These are phyloP conservation scores for Cryptococcus neoformans DNA, from an alignment of 1,284 basidiomycete genomes.

Conservation along the genomic window DNA sequence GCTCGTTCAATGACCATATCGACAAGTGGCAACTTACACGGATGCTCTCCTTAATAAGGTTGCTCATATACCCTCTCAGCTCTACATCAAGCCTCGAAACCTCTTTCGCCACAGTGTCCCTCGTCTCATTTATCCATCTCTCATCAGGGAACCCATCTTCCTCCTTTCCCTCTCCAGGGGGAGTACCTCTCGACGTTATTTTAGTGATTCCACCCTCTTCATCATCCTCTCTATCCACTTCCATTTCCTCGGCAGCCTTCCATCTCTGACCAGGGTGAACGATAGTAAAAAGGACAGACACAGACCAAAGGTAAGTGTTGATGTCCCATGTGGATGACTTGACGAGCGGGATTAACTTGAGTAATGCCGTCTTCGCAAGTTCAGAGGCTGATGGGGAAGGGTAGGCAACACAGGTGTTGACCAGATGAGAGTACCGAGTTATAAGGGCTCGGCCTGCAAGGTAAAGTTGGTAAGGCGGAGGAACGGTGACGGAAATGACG, in stretches of 20 bases:
- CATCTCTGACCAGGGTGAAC: constrained; percentile 2
- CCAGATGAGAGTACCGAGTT: constrained; percentile 31
- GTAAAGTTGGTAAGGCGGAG: too few species aligned
- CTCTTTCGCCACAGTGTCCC: not conserved
- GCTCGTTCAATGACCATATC: not conserved
- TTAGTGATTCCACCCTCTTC: not conserved
- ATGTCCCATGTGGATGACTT: constrained; percentile 29
- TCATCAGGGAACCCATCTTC: constrained; percentile 25
- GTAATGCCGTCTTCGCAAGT: constrained; percentile 28
- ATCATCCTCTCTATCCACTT: not conserved
- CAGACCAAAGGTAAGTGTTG: constrained; percentile 13
- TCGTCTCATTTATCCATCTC: constrained; percentile 21
- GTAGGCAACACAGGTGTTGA: constrained; percentile 15
- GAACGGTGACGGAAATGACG: not conserved
- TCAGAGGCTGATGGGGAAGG: constrained; percentile 10
- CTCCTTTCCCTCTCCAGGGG: constrained; percentile 6
- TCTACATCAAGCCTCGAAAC: constrained; percentile 36
- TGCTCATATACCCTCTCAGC: constrained; percentile 43
- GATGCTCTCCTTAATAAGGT: constrained; percentile 47
- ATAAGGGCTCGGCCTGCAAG: constrained; percentile 40
- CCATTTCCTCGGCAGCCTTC: not conserved
- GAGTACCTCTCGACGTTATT: not conserved
- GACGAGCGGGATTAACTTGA: constrained; percentile 27
- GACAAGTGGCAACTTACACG: constrained; percentile 24
- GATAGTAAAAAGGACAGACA: constrained; percentile 8